Conservation (phyloP, 2,329 filamentous ascomycete genomes). For the Cladosporium halotolerans region DNA sequence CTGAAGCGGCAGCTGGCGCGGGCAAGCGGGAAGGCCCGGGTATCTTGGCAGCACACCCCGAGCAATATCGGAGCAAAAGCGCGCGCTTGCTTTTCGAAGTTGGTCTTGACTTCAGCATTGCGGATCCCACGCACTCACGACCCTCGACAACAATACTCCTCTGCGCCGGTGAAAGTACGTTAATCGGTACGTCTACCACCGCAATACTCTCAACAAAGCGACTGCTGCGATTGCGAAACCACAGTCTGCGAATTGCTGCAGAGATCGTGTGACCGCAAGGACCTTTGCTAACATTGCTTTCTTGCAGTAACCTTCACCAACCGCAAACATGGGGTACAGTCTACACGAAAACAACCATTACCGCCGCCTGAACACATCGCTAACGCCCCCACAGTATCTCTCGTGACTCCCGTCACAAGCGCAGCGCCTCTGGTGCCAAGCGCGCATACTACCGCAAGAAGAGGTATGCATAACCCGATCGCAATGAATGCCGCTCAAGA, state of each 20-base stretch:
- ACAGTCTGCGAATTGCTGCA: neutral
- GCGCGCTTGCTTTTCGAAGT: neutral
- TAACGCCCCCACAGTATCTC: constrained; percentile 68
- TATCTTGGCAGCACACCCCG: too few relatives aligned
- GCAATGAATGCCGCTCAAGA: constrained; percentile 23
- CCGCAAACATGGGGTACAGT: constrained; percentile 48
- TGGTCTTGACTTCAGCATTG: constrained; percentile 8
- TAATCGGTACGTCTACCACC: constrained; percentile 8
- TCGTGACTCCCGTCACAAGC: constrained; percentile 99
- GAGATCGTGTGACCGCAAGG: neutral
- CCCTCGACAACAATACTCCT: constrained; percentile 8
- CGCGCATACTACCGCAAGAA: constrained; percentile 54
- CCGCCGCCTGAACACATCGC: constrained; percentile 19
- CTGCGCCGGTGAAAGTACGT: constrained; percentile 12
- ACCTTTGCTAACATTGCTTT: constrained; percentile 6
- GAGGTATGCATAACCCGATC: constrained; percentile 54
- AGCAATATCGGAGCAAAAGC: too few relatives aligned
- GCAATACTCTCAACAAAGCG: neutral
- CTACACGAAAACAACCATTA: constrained; percentile 20
- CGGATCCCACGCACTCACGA: constrained; percentile 10
- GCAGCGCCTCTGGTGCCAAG: constrained; percentile 97
- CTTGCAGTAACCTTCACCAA: constrained; percentile 36
- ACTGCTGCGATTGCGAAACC: neutral
- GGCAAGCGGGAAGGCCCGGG: too few relatives aligned
- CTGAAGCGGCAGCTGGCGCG: too few relatives aligned